Evolutionary conservation across 1,284 basidiomycete genomes (phyloP).

Genomic region (Marasmius tenuissimus): DNA sequence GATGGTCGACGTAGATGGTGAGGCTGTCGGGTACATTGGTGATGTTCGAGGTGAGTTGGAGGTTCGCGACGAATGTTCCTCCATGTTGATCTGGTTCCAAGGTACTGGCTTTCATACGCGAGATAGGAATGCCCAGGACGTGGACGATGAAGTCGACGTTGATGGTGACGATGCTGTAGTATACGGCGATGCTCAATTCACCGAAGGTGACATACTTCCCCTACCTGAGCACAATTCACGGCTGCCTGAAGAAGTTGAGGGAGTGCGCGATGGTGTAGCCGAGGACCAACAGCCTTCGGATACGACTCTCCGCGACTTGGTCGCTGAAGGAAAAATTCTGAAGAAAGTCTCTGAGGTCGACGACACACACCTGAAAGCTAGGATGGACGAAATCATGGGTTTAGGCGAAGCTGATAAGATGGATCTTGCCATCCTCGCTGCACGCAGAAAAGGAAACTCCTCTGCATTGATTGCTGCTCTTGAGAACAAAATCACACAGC

Average conservation of each 20-base stretch:
- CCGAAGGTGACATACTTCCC: constrained; percentile 63
- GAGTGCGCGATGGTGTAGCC: constrained; percentile 36
- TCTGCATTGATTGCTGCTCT: constrained; percentile 51
- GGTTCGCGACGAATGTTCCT: not conserved
- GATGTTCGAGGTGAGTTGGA: constrained; percentile 38
- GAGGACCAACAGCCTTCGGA: constrained; percentile 19
- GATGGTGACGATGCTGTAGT: constrained; percentile 70
- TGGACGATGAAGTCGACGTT: constrained; percentile 76
- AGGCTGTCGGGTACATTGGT: constrained; percentile 40
- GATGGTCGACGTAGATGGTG: constrained; percentile 34
- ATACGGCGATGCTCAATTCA: constrained; percentile 73
- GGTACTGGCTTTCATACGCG: constrained; percentile 69
- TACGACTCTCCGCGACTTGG: constrained; percentile 48
- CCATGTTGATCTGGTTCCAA: constrained; percentile 18
- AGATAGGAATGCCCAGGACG: constrained; percentile 52
- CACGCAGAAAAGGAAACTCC: constrained; percentile 48
- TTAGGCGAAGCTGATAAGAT: constrained; percentile 46
- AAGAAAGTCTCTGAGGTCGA: constrained; percentile 24
- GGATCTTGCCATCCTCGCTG: constrained; percentile 49
- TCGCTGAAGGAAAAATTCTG: constrained; percentile 49
- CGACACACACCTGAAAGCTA: constrained; percentile 33
- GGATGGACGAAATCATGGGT: constrained; percentile 43
- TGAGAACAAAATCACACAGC: constrained; percentile 57
- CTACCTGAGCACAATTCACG: constrained; percentile 12
- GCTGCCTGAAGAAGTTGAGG: not conserved